Evolutionary conservation across 805 yeast genomes (phyloP).

Genomic region (Wickerhamiella nectarea): DNA sequence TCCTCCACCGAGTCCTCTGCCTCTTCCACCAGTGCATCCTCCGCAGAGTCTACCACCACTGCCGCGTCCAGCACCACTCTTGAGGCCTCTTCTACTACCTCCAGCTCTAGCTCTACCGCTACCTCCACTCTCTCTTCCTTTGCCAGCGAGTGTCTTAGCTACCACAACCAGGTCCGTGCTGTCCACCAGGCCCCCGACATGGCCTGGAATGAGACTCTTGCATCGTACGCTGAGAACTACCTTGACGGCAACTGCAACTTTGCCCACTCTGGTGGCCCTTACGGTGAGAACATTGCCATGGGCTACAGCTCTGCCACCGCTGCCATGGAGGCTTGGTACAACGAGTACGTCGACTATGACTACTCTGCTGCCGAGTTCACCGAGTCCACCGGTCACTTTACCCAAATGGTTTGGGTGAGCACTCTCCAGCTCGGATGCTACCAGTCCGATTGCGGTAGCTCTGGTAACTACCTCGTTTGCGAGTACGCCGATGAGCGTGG

Average conservation of each 20-base stretch:
- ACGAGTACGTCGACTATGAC: constrained; percentile 42
- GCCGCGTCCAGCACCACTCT: not conserved
- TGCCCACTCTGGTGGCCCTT: constrained; percentile 47
- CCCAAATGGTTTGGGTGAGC: constrained; percentile 61
- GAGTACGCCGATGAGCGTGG: constrained; percentile 55
- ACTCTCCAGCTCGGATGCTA: constrained; percentile 59
- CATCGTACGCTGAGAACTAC: constrained; percentile 41
- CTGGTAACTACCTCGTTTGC: constrained; percentile 48
- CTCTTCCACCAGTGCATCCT: too few species aligned
- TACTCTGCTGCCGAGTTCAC: constrained; percentile 36
- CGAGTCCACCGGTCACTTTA: constrained; percentile 59
- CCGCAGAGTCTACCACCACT: too few species aligned
- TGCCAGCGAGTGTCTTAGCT: constrained; percentile 33
- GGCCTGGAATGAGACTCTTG: constrained; percentile 40
- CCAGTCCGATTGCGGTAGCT: constrained; percentile 30
- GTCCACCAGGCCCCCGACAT: constrained; percentile 39
- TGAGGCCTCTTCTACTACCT: not conserved
- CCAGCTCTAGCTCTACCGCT: constrained; percentile 9
- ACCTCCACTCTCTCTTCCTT: constrained; percentile 19
- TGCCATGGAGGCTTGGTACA: constrained; percentile 67
- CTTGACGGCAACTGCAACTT: constrained; percentile 40
- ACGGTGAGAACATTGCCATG: constrained; percentile 68
- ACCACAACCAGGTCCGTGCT: constrained; percentile 48
- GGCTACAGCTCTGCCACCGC: constrained; percentile 40
- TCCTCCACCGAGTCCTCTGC: too few species aligned